Evolutionary conservation across 306 rosid genomes (phyloP), one percentile per base, ranked within the genome.

Genomic region (Dryas octopetala): DNA sequence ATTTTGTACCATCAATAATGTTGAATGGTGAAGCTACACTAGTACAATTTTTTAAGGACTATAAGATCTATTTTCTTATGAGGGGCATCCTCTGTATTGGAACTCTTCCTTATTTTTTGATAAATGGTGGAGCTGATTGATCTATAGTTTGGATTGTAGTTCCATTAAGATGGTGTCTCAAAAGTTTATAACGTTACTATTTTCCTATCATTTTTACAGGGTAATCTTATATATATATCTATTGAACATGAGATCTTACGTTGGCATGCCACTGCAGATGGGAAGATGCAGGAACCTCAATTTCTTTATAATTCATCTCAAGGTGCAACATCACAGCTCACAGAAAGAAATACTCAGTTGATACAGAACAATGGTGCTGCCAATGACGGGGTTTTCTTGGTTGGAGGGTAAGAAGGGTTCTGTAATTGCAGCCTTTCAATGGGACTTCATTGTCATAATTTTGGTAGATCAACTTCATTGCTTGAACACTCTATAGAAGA

Each of bases 221-320:
- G 62, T 76, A 65, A 59, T 81, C 73, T 59, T 32, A 32, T 32
- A 32, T 32, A 32, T 32, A 74, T 26, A 76, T 79, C 46, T 78
- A 40, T 82, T 70, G 74, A 79, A 76, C 85, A 57, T n/a, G 69
- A 76, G 76, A 78, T 83, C 92, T 91, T 86, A 86, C 83, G 61
- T 84, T 77, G 81, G 75, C 76, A 78, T 82, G 86, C 84, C 88
- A 72, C 89, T 95, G 97, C 97, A 95, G 97, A 91, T 88, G 86
- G 84, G 87, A 84, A 81, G 87, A 84, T 85, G 68, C 93, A 90
- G 88, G 95, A 73, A 74, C 70, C 81, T 60, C 83, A 86, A 67
- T 80, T 80, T 69, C 69, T 74, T 74, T 76, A 74, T 73, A 66
- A 78, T 74, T 77, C 85, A 76, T 62, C 65, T 55, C 79, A 83